Conservation (phyloP, 306 rosid genomes). For the Quercus robur region DNA sequence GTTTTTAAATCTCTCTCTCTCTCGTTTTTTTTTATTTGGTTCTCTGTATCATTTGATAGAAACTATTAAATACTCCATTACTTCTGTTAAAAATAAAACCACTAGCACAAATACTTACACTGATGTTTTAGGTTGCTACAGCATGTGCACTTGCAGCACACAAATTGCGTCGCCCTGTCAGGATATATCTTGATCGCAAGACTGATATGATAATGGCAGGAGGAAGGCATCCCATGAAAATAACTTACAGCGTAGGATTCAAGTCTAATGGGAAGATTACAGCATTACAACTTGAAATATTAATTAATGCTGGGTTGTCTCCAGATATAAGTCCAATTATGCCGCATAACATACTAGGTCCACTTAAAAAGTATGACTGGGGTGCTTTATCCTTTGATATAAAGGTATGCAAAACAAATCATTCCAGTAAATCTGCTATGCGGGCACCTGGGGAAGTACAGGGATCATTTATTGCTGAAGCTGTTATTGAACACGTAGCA, state of each 20-base stretch:
- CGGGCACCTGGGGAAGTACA: constrained; percentile 89
- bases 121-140: constrained; percentile 61
- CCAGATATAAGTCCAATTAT: constrained; percentile 57
- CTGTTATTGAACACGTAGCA: constrained; percentile 79
- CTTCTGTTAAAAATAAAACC: background rate
- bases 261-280: constrained; percentile 83
- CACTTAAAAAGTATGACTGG: constrained; percentile 87
- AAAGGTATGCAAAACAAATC: constrained; percentile 86
- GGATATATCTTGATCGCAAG: constrained; percentile 76
- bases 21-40: background rate
- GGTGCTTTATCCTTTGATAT: constrained; percentile 80
- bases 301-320: constrained; percentile 74
- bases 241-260: constrained; percentile 81
- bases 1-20: background rate
- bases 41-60: background rate
- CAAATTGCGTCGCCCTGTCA: constrained; percentile 69
- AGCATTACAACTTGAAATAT: constrained; percentile 65
- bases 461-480: constrained; percentile 91
- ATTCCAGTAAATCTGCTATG: constrained; percentile 81
- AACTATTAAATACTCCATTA: background rate
- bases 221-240: constrained; percentile 96
- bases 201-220: constrained; percentile 92
- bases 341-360: constrained; percentile 42
- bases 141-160: constrained; percentile 92
- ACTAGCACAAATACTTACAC: constrained; percentile 17